Evolutionary conservation across 805 yeast genomes (phyloP), one percentile per base, ranked within the genome.

Genomic region (Sugiyamaella smithiae): DNA sequence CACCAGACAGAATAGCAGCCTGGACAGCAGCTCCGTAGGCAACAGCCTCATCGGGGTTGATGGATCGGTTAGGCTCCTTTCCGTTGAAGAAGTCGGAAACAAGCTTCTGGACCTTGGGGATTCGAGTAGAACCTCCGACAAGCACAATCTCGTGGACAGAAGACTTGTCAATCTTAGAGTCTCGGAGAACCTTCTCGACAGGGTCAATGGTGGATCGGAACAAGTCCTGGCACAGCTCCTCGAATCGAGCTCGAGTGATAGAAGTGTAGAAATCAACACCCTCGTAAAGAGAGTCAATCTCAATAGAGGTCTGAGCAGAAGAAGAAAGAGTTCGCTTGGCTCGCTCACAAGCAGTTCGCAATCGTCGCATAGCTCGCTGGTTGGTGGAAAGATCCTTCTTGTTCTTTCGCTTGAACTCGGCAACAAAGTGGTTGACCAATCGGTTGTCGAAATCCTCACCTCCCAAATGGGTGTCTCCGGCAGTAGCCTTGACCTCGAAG

Each of bases 1-100:
- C 97, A 76, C 97, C 97, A 54, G 96, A 82, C 69, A 89, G 81
- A 68, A 89, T 89, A 61, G 97, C 97, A 60, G 96, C 97, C 78
- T 89, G 97, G 61, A 89, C 97, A 56, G 97, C 97, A 62, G 97
- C 97, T 84, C 97, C 97, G 76, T 89, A 89, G 67, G 97, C 97
- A 73, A 89, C 97, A 66, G 97, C 97, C 77, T 89, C 97, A 79
- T 89, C 97, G 62, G 97, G 97, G 82, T 89, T 89, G 73, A 89
- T 89, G 47, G 96, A 87, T 77, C 83, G 86, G 80, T 88, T 88
- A 74, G 95, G 96, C 76, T 89, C 96, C 78, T 89, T 90, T 70
- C 97, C 97, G 73, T 89, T 87, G 82, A 90, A 89, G 84, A 84
- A 89, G 74, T 90, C 97, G 59, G 96, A 85, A 45, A 89, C 96